Evolutionary conservation across 805 yeast genomes (phyloP).

Genomic region (Wickerhamiella kurtzmanii): DNA sequence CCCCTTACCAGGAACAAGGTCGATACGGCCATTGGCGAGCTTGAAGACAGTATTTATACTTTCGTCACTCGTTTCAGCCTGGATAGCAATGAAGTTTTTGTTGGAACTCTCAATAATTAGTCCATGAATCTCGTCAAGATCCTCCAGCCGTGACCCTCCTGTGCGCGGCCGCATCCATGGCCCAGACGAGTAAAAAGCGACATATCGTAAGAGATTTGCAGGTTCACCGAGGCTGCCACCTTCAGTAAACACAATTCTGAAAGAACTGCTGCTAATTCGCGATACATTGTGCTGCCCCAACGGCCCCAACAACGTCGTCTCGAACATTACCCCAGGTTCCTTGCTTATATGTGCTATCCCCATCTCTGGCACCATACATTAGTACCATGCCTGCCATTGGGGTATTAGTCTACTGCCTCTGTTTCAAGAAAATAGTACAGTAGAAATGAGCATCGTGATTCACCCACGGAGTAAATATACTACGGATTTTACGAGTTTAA

Average conservation of each 20-base stretch:
- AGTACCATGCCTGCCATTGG: too few species aligned
- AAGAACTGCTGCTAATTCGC: not conserved
- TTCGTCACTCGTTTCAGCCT: not conserved
- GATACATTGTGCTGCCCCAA: not conserved
- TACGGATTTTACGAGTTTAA: too few species aligned
- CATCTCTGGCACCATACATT: too few species aligned
- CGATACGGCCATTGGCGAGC: not conserved
- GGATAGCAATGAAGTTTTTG: not conserved
- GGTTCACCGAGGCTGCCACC: not conserved
- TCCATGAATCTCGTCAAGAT: not conserved
- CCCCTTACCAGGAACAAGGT: not conserved
- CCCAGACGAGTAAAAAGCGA: not conserved
- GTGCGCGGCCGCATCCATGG: not conserved
- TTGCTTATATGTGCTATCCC: too few species aligned
- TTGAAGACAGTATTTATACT: not conserved
- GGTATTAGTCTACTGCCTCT: too few species aligned
- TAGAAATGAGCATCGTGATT: too few species aligned
- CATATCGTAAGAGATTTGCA: not conserved
- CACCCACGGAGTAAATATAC: too few species aligned
- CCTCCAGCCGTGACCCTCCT: not conserved
- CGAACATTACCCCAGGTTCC: not conserved
- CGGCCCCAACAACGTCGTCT: not conserved
- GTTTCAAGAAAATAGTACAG: too few species aligned
- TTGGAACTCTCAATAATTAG: not conserved
- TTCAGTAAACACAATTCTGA: not conserved